Evolutionary conservation across 2,329 filamentous ascomycete species (phyloP).

Genomic region (Epichloe coenophiala): DNA sequence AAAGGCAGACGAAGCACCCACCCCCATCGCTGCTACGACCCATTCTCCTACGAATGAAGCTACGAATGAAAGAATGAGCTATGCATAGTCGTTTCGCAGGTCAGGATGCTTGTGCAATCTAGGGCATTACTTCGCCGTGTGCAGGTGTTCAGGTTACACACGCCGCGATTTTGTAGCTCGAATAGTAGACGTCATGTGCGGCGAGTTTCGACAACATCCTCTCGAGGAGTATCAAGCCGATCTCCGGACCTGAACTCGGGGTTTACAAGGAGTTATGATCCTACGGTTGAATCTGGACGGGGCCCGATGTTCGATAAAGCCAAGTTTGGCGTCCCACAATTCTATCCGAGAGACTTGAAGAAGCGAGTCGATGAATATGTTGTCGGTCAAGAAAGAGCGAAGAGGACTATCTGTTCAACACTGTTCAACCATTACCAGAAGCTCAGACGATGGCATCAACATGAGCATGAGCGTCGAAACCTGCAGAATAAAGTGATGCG

Average conservation of each 20-base stretch:
- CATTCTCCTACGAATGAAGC: background rate
- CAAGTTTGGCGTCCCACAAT: conserved; percentile 45
- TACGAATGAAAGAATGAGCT: background rate
- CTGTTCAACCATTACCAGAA: conserved; percentile 96
- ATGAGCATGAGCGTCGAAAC: conserved; percentile 53
- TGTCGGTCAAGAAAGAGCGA: conserved; percentile 86
- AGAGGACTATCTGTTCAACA: conserved; percentile 84
- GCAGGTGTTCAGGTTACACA: background rate
- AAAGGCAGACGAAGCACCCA: background rate
- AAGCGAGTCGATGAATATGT: conserved; percentile 90
- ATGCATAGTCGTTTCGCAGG: background rate
- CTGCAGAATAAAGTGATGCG: conserved; percentile 51
- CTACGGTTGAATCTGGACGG: conserved; percentile 34
- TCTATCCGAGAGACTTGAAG: conserved; percentile 62
- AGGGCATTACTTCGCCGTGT: background rate
- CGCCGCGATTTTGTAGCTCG: background rate
- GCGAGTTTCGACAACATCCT: background rate
- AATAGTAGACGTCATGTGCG: background rate
- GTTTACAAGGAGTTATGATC: conserved; percentile 47
- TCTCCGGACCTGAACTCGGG: conserved; percentile 40
- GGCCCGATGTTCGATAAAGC: conserved; percentile 47
- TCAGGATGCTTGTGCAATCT: conserved; percentile 2
- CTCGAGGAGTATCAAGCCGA: conserved; percentile 20
- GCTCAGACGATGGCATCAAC: conserved; percentile 62
- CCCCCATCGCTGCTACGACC: background rate